Percentiles rank a stretch among this genome's conserved stretches.
These are phyloP conservation scores for Jamesozyma hellenica DNA, from an alignment of 805 yeast genomes.

Conservation along the genomic window DNA sequence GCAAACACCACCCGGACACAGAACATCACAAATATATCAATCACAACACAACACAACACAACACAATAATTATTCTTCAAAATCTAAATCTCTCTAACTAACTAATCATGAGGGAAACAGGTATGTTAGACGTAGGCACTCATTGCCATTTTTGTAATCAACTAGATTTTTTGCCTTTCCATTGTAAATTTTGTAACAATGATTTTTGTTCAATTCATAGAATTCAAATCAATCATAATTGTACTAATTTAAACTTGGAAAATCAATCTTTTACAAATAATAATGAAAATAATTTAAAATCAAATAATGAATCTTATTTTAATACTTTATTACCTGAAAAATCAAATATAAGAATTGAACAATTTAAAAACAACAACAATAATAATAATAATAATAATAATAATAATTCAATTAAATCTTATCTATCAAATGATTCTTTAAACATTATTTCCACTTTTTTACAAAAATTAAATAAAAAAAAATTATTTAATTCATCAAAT, in stretches of 20 bases:
- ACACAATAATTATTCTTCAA: not conserved
- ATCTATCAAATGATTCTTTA: slow-evolving; percentile 8
- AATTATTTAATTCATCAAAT: no score
- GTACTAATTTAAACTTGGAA: slow-evolving; percentile 9
- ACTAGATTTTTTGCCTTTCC: slow-evolving; percentile 28
- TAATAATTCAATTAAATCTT: slow-evolving; percentile 7
- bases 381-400: slow-evolving; percentile 9
- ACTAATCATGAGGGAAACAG: slow-evolving; percentile 21
- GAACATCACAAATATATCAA: not conserved
- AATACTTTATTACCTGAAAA: slow-evolving; percentile 24
- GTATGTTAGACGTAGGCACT: slow-evolving; percentile 30
- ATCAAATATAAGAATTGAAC: slow-evolving; percentile 17
- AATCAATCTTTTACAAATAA: no score
- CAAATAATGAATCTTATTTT: slow-evolving; percentile 19
- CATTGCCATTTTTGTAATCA: slow-evolving; percentile 27
- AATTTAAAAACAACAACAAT: slow-evolving; percentile 2
- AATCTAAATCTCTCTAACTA: no score
- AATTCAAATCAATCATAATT: slow-evolving; percentile 21
- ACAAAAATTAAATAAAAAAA: slow-evolving; percentile 7
- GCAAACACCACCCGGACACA: not conserved
- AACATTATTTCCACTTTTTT: slow-evolving; percentile 22
- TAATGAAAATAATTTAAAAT: no score
- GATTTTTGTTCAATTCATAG: slow-evolving; percentile 26
- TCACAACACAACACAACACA: not conserved
- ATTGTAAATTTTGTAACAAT: slow-evolving; percentile 21